A percentile compares a stretch with the other conserved stretches of the same genome.
phyloP scores from a whole-genome alignment of 352 stramenopile genomes.

The Plasmopara muralis region DNA sequence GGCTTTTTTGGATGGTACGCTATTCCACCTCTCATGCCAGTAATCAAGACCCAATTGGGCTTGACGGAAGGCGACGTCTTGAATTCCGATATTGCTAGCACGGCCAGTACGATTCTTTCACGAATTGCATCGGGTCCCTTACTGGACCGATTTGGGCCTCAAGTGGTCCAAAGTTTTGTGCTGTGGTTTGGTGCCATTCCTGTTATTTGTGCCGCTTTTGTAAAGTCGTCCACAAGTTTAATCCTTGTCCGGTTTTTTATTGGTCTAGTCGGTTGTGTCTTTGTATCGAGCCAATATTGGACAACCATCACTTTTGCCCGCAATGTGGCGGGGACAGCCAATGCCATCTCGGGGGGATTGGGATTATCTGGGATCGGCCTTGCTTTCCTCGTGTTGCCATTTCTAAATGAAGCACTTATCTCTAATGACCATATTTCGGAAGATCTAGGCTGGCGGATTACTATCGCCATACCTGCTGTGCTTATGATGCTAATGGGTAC shows the following conservation, averaged over 20 bases:
- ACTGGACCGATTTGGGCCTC: conserved; percentile 89
- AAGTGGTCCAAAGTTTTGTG: conserved; percentile 73
- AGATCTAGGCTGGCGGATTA: conserved; percentile 88
- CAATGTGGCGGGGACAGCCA: conserved; percentile 90
- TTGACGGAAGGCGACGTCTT: conserved; percentile 85
- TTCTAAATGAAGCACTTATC: conserved; percentile 84
- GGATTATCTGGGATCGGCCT: conserved; percentile 91
- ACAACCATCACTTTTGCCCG: conserved; percentile 92
- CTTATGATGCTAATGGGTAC: conserved; percentile 77
- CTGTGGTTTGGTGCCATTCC: conserved; percentile 84
- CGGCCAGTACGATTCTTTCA: conserved; percentile 88
- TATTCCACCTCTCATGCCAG: conserved; percentile 90
- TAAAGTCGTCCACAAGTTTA: conserved; percentile 67
- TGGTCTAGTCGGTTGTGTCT: conserved; percentile 90
- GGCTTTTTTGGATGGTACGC: conserved; percentile 94
- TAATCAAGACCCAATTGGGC: conserved; percentile 82
- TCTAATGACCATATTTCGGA: conserved; percentile 36
- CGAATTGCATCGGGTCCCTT: conserved; percentile 90
- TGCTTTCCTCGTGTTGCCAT: conserved; percentile 85
- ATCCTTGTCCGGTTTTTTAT: conserved; percentile 92
- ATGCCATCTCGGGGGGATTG: conserved; percentile 89
- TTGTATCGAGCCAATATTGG: conserved; percentile 94
- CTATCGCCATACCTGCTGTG: conserved; percentile 84
- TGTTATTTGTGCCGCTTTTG: conserved; percentile 80
- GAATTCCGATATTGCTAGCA: conserved; percentile 90